Evolutionary conservation across 768 basidiomycete species (phyloP), one percentile per base, ranked within the genome.

Genomic region (Agrocybe pediades): DNA sequence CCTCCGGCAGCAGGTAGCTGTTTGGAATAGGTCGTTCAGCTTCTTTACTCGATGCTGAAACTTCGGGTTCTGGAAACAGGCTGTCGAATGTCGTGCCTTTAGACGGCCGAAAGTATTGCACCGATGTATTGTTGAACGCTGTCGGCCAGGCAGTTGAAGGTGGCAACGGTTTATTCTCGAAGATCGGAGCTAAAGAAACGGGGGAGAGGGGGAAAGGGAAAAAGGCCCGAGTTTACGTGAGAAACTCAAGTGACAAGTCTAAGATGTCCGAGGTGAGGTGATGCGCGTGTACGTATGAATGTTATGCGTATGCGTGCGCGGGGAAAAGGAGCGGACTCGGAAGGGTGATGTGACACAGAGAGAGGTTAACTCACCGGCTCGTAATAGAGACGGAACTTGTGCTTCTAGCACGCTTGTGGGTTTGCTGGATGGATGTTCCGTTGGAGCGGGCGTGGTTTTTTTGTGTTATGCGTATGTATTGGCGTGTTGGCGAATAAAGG

Each of bases 91-190:
- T 16, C 23, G 40, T 45, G 45, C 40, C 23, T 49, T 49, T 15
- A 44, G 39, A 24, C 19, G 24, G 33, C 21, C 51, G 45, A 61
- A 56, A 50, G 58, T 53, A 83, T 67, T 89, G 88, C 1, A 86
- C 71, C 13, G 86, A 75, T 26, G 78, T 80, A 65, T 79, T 86
- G 63, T 83, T 88, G 74, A 90, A 90, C 16, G 87, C 87, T 17
- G 81, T 78, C 17, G 84, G 79, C 70, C 77, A 83, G 6, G 68
- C 54, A 20, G 56, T 54, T n/a, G 78, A 81, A 30, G 68, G 57
- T 57, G 84, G 86, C 46, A 90, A 71, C 13, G 78, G 68, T 9
- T 65, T 68, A 60, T 70, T 76, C 41, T 74, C 70, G 43, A 88
- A 64, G 53, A 75, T 64, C 29, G 81, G 80, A 9, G 73, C 86